Base-by-base conservation (phyloP, 2,329 filamentous ascomycete species). In the Exophiala viscosa region DNA sequence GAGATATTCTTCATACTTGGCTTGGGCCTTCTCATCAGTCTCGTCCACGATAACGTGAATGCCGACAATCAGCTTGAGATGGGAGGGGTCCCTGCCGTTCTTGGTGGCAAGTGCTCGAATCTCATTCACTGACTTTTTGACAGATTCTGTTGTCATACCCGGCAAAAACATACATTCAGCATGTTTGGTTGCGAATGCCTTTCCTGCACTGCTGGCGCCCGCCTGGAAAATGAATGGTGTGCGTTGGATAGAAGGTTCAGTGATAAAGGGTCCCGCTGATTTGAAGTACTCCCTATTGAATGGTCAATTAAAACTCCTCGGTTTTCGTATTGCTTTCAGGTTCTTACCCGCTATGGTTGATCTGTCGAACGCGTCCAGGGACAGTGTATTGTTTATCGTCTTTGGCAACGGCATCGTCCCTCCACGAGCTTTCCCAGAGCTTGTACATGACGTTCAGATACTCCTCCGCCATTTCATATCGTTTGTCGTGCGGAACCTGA, bases 401-500 rank as follows among this genome's bases (percentile, higher is more conserved):
- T 38, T 38, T 4, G 3, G 8, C 18, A 9, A 38, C 7, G 2
- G 47, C 47, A 39, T 50, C 47, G 23, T 32, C 71, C 65, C 3
- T 75, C 74, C 5, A 75, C 71, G 5, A 68, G 70, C 33, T 76
- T 72, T 2, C 75, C 62, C 38, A 50, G 18, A 50, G 23, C 52
- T 50, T 42, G 31, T 55, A 55, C 28, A 55, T 15, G 13, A 55
- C 14, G 9, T 47, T 33, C 1, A 55, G 28, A 66, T 83, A 88
- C 67, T 83, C 85, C 62, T 83, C 83, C 13, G 77, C 84, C 28
- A 80, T 76, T 5, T 71, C 75, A 59, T 88, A 88, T 50, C 83
- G 74, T 58, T 83, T 81, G 57, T 87, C 85, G 62, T 88, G 85
- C 70, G 38, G 14, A 1, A 76, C 72, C 59, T 85, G 82, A 31